Evolutionary conservation across 2,329 filamentous ascomycete species (phyloP).

Genomic region (Fusarium euwallaceae): DNA sequence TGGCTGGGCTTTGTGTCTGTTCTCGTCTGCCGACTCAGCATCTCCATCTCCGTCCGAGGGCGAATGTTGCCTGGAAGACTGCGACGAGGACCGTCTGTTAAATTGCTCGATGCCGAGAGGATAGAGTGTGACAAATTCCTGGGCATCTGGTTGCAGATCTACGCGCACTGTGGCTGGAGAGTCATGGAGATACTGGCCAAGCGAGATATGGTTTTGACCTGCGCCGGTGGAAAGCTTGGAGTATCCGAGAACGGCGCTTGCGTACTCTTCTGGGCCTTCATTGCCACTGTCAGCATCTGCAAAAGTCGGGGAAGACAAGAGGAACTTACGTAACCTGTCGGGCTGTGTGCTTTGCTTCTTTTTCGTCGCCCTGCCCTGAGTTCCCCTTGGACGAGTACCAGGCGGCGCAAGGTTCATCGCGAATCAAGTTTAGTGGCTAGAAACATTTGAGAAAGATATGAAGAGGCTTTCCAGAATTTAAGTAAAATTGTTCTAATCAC

Average conservation of each 20-base stretch:
- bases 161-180: neutral
- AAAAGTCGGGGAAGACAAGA: rapidly evolving
- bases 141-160: rapidly evolving
- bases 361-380: neutral
- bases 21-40: neutral
- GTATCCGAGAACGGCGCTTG: neutral
- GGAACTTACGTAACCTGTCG: neutral
- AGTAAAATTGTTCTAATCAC: neutral
- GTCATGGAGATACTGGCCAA: neutral
- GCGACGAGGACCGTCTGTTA: neutral
- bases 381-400: neutral
- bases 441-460: neutral
- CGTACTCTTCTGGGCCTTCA: neutral
- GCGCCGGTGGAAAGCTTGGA: neutral
- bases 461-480: neutral
- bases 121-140: neutral
- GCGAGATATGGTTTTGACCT: neutral
- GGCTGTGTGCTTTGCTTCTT: neutral
- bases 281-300: neutral
- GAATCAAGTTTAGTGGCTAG: neutral
- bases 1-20: neutral
- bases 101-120: neutral
- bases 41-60: neutral
- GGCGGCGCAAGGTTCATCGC: neutral
- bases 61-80: neutral